Evolutionary conservation across 371 early-diverging fungal species (phyloP), one percentile per base, ranked within the genome.

Genomic region (Rhizopus delemar): DNA sequence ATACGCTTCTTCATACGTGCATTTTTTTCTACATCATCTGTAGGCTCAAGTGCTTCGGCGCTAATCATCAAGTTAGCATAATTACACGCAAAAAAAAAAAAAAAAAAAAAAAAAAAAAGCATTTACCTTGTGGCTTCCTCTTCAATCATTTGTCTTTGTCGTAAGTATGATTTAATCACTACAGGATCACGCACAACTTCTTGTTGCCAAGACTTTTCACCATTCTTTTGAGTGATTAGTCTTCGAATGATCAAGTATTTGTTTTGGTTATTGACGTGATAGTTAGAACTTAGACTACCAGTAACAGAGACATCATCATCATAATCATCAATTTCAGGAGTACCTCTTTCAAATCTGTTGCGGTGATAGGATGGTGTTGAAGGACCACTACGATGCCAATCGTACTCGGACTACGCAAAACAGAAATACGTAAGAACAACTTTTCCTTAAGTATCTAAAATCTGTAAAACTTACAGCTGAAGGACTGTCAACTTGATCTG

Each of bases 111-210:
- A 36, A 29, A 8, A 32, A 9, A 13, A 16, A 22, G 28, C 7
- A n/a, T 8, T 46, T 73, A 74, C 76, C 69, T 75, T 39, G 71
- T 74, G 0, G 84, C 71, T 53, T 82, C 78, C 62, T 86, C 87
- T 64, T 93, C 93, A 65, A 96, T 93, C 62, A 90, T 74, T 53
- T 86, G 85, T 5, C 93, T 82, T 43, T 93, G 92, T 12, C 92
- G 82, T 62, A 93, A 66, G 53, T 97, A 97, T 13, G 92, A 90
- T 57, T 93, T 92, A 52, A 95, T 91, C 0, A 97, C 94, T 2
- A 88, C 84, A 15, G 85, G 81, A 59, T 96, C 94, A 5, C 83
- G 86, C 16, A 97, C 78, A 4, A 89, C 78, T 64, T 96, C 95
- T 28, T 86, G 72, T 52, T 86, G 84, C 91, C 92, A 92, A 28